Percentiles rank a stretch among this genome's conserved stretches.
Evolutionary conservation across 495 filamentous ascomycete genomes (phyloP).

Genomic region (Hypoxylon lenormandii): DNA sequence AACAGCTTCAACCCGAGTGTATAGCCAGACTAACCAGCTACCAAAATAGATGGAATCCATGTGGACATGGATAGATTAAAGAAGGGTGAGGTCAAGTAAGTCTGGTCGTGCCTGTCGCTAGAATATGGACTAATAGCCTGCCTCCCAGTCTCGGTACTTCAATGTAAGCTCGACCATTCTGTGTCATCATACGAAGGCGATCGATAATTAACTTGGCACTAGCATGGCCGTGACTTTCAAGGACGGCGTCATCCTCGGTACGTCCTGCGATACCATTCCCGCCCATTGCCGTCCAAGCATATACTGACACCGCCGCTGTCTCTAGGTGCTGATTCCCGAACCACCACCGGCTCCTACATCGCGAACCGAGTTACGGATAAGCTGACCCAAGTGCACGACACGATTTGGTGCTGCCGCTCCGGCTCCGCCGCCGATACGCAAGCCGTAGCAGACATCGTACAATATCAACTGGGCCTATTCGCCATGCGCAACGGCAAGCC

Average conservation of each 20-base stretch:
- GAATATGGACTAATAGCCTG: constrained; percentile 49
- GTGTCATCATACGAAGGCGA: constrained; percentile 11
- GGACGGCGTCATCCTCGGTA: constrained; percentile 91
- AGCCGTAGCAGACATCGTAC: constrained; percentile 96
- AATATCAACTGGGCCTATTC: constrained; percentile 94
- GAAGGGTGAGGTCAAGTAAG: constrained; percentile 87
- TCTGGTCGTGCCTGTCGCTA: constrained; percentile 25
- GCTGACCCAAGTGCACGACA: constrained; percentile 97
- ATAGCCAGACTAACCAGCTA: constrained; percentile 21
- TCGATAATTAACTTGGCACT: constrained; percentile 48
- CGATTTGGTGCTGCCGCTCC: constrained; percentile 98
- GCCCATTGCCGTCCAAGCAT: background rate
- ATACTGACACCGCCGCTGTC: constrained; percentile 33
- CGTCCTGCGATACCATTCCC: constrained; percentile 34
- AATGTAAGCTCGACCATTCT: constrained; percentile 74
- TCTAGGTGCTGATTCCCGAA: constrained; percentile 89
- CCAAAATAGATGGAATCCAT: constrained; percentile 88
- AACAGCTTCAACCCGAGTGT: constrained; percentile 16
- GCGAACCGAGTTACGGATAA: constrained; percentile 99
- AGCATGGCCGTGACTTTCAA: constrained; percentile 97
- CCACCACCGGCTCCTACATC: constrained; percentile 98
- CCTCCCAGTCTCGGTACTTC: constrained; percentile 89
- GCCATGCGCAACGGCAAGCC: constrained; percentile 84
- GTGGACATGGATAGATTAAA: constrained; percentile 96
- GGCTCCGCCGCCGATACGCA: constrained; percentile 98